These are phyloP conservation scores for Lachnellula occidentalis DNA, from an alignment of 2,329 filamentous ascomycete genomes.

Conservation along the genomic window DNA sequence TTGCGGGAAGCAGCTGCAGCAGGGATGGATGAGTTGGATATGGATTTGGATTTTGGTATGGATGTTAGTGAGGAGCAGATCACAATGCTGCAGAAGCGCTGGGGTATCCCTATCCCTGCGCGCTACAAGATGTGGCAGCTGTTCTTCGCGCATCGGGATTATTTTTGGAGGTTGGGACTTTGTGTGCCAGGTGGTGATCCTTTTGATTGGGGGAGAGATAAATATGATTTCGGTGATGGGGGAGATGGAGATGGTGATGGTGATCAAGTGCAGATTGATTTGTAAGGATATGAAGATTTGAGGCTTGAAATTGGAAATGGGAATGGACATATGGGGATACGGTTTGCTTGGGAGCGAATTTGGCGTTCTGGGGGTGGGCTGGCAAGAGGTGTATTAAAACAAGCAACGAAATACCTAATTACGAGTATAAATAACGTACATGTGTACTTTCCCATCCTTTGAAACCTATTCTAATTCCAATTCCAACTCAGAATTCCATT, in stretches of 20 bases:
- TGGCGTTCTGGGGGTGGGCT: background rate
- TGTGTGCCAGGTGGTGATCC: slow-evolving; percentile 80
- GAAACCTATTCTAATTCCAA: too few species aligned
- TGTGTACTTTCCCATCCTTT: background rate
- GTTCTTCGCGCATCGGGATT: slow-evolving; percentile 90
- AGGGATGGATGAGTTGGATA: slow-evolving; percentile 19
- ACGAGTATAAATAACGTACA: background rate
- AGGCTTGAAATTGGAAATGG: background rate
- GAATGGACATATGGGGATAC: background rate
- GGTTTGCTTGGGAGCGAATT: background rate
- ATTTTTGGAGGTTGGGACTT: slow-evolving; percentile 89
- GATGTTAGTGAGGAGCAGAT: slow-evolving; percentile 39
- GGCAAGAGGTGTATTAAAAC: background rate
- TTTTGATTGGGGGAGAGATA: slow-evolving; percentile 56
- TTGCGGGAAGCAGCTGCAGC: background rate
- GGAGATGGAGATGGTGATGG: background rate
- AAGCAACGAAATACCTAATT: background rate
- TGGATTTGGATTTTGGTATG: slow-evolving; percentile 37
- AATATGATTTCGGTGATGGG: slow-evolving; percentile 36
- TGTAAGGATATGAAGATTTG: background rate
- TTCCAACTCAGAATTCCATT: too few species aligned
- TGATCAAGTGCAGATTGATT: background rate
- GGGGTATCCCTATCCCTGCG: slow-evolving; percentile 31
- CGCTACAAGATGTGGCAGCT: slow-evolving; percentile 81
- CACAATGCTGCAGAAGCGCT: slow-evolving; percentile 19